Evolutionary conservation across 352 stramenopile species (phyloP), one percentile per base, ranked within the genome.

Genomic region (Globisporangium polare): DNA sequence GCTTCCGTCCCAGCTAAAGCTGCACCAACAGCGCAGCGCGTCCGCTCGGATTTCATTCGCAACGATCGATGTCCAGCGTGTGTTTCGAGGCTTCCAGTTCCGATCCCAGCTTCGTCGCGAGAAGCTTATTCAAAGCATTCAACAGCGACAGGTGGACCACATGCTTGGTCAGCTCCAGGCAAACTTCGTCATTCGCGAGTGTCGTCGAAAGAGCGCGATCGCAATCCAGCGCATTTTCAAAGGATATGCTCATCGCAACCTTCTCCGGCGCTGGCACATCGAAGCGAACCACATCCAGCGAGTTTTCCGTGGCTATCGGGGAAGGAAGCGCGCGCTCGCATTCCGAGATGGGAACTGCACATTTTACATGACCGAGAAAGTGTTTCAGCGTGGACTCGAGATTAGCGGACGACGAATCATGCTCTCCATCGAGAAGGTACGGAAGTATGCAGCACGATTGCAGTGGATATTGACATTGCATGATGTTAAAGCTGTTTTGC

Each of bases 271-370:
- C 26, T 86, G 72, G 78, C 57, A 69, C 49, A 33, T 46, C 0
- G 58, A 70, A 13, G 76, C 76, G 12, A 66, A 56, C 1, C 47
- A 72, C 0, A 84, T 91, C 53, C 82, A 91, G 45, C 72, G 82
- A 4, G 60, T 85, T 0, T 83, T 81, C 54, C 76, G 82, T 3
- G 82, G 82, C 7, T 72, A 77, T 53, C 65, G 71, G 22, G 82
- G 82, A 5, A 64, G 82, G 7, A 73, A 83, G 47, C 71, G 82
- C 27, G 82, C 78, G 17, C 66, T 76, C 35, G 75, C 78, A 39
- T 89, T 91, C 46, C 70, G 79, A 33, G 80, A 89, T 35, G 82
- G 82, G 5, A 89, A 74, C 18, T 80, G 78, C 27, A 86, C 77
- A 0, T 89, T 89, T 41, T 88, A 80, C 60, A 90, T 90, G 79